Base-by-base conservation (phyloP, 2,329 filamentous ascomycete genomes). In the Diaporthe helianthi region DNA sequence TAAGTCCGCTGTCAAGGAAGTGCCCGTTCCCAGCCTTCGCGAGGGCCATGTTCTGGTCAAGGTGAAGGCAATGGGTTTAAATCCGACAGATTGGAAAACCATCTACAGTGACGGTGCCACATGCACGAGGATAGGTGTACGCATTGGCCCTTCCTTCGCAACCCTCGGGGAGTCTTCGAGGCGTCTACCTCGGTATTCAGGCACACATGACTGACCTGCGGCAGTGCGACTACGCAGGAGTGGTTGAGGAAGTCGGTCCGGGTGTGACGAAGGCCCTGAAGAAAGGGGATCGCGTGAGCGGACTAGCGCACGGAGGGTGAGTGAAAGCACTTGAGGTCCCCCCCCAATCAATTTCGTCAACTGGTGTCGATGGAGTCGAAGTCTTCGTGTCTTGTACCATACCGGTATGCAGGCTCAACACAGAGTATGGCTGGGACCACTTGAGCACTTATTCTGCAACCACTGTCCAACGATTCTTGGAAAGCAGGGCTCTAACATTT, bases 231-330 rank as follows among this genome's bases (percentile, higher is more conserved):
- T 86, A 81, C 67, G 79, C 81, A 33, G 84, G 85, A 47, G 74
- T 82, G 17, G 80, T 87, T 2, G 80, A 83, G 46, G 80, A 82
- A 65, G 77, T 86, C 29, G 85, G 84, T 10, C 66, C 73, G 4
- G 79, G 79, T 41, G 81, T 83, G 24, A 81, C 76, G 19, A 81
- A 81, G 71, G 67, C 74, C 7, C 81, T 84, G 69, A 80, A 80
- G 73, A 80, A 80, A 65, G 85, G 85, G 2, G 85, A 87, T 70
- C 80, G 84, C 49, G 77, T 86, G 6, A 64, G 67, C 33, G 69
- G 69, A 15, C n/a, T 71, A 4, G 51, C 41, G 4, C 51, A 60
- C 22, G 55, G 55, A 29, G 49, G 26, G 69, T 70, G 33, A 64
- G 68, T 70, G 8, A 47, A 22, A 24, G n/a, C n/a, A n/a, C n/a